Conservation (phyloP, 495 filamentous ascomycete genomes). For the Xylaria acuta region DNA sequence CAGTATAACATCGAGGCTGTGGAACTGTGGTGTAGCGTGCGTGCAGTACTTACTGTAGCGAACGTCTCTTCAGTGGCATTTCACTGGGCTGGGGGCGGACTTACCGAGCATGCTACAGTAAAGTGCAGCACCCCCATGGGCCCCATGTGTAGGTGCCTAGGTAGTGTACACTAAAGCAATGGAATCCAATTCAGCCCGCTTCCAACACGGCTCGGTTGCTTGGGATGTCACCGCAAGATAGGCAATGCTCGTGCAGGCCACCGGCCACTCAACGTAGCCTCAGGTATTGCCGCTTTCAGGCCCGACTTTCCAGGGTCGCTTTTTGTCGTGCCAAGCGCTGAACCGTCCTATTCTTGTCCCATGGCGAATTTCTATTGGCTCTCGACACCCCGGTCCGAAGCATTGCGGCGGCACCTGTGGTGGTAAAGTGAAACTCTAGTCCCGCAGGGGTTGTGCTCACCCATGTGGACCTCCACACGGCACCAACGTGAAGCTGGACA, state of each 20-base stretch:
- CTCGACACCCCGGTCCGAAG: conserved; percentile 16
- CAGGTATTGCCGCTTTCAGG: conserved; percentile 13
- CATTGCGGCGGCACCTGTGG: conserved; percentile 19
- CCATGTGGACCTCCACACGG: conserved; percentile 1
- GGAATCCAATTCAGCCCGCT: not conserved
- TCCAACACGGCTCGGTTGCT: conserved; percentile 10
- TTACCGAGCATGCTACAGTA: conserved; percentile 7
- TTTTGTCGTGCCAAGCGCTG: conserved; percentile 15
- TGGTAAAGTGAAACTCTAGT: conserved; percentile 25
- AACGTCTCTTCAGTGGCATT: conserved; percentile 8
- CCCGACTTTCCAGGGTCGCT: conserved; percentile 24
- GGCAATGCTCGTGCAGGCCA: not conserved
- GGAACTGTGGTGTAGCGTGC: not conserved
- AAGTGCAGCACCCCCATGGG: not conserved
- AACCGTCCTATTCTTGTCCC: conserved; percentile 17
- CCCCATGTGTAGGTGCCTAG: not conserved
- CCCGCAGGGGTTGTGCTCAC: conserved; percentile 7
- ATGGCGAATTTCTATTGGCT: conserved; percentile 16
- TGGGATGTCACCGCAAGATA: conserved; percentile 9
- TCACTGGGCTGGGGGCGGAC: conserved; percentile 8
- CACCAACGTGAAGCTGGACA: not conserved
- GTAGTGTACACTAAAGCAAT: not conserved
- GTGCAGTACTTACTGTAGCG: not conserved
- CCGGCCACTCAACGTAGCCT: not conserved
- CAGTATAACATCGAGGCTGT: not conserved